phyloP scores from a whole-genome alignment of 2,329 filamentous ascomycete species.

The Aspergillus calidoustus region DNA sequence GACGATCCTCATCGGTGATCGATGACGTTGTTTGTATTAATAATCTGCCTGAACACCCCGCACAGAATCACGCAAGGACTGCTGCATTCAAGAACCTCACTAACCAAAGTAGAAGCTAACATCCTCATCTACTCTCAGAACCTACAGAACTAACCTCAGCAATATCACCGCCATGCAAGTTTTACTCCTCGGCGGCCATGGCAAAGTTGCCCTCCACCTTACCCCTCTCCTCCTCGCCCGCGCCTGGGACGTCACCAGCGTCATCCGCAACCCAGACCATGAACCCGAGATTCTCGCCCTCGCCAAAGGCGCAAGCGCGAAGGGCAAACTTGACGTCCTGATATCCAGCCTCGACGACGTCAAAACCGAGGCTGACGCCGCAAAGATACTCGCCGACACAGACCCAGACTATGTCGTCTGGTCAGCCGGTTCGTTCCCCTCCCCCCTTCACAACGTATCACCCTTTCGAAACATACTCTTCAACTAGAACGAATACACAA shows the following conservation, averaged over 20 bases:
- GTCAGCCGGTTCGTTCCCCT: conserved; percentile 45
- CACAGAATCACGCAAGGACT: conserved; percentile 7
- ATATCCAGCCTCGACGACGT: conserved; percentile 74
- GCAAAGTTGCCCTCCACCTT: conserved; percentile 74
- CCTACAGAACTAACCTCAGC: not conserved
- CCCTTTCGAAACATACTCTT: not conserved
- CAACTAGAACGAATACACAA: not conserved
- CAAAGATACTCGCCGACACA: conserved; percentile 58
- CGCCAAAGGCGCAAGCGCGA: conserved; percentile 56
- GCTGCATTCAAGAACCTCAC: not conserved
- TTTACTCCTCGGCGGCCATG: conserved; percentile 79
- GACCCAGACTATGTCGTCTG: conserved; percentile 53
- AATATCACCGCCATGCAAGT: conserved; percentile 52
- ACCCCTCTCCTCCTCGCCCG: conserved; percentile 76
- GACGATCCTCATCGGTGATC: not conserved
- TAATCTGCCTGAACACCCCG: conserved; percentile 1
- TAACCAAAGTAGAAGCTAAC: not conserved
- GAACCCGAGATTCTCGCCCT: conserved; percentile 66
- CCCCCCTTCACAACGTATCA: not conserved
- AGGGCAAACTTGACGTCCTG: conserved; percentile 70
- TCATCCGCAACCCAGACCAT: conserved; percentile 76
- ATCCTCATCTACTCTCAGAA: not conserved
- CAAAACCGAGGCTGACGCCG: conserved; percentile 65
- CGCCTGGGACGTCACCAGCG: conserved; percentile 76
- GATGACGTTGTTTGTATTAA: conserved; percentile 10